Evolutionary conservation across 176 grass and related monocot species (phyloP).

Genomic region (Zoysia pacifica): DNA sequence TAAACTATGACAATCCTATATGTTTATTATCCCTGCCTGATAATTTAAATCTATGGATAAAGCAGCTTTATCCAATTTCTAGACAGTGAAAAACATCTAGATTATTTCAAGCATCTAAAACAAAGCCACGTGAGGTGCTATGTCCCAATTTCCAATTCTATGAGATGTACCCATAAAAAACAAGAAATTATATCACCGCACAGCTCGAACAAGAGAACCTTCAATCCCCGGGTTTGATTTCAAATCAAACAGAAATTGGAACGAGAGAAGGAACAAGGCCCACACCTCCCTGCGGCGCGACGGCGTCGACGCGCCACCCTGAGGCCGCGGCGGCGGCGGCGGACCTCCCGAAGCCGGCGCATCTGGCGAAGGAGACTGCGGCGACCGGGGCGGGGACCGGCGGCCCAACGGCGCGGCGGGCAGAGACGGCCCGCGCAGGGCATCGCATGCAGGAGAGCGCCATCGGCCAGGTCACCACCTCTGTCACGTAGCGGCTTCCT

Average conservation of each 20-base stretch:
- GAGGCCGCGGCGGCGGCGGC: constrained; percentile 24
- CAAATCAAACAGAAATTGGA: not conserved
- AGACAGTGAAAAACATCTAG: not conserved
- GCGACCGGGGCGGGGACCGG: not conserved
- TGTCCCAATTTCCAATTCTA: not conserved
- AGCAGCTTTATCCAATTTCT: not conserved
- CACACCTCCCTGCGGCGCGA: constrained; percentile 43
- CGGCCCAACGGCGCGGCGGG: not conserved
- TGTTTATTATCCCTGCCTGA: not conserved
- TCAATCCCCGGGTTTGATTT: not conserved
- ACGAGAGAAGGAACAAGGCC: not conserved
- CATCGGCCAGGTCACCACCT: constrained; percentile 15
- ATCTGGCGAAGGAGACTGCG: constrained; percentile 43
- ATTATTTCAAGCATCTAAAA: not conserved
- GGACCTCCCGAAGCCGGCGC: constrained; percentile 19
- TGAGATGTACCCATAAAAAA: not conserved
- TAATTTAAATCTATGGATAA: not conserved
- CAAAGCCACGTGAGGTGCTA: not conserved
- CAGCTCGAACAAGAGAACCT: not conserved
- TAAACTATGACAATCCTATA: not conserved
- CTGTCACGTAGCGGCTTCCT: not conserved
- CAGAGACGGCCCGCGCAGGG: constrained; percentile 1
- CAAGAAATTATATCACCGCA: not conserved
- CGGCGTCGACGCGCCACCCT: constrained; percentile 44
- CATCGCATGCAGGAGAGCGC: constrained; percentile 53